phyloP scores from a whole-genome alignment of 192 early-diverging fungal genomes.

The Helicostylum pulchrum region DNA sequence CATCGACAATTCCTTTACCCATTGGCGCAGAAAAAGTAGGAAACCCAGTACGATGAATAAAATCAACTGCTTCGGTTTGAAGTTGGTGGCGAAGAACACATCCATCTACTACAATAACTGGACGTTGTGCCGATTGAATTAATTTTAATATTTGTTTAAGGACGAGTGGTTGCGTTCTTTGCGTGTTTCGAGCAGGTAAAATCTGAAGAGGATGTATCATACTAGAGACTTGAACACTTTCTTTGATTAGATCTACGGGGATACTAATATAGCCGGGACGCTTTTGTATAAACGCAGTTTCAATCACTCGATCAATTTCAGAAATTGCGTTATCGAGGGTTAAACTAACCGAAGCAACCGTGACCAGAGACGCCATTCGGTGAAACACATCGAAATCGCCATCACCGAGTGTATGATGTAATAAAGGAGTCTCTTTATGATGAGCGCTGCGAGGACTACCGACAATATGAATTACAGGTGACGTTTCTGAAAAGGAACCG shows the following conservation, averaged over 20 bases:
- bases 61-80: slow-evolving; percentile 26
- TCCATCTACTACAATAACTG: slow-evolving; percentile 44
- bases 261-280: slow-evolving; percentile 39
- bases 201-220: slow-evolving; percentile 6
- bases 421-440: slow-evolving; percentile 36
- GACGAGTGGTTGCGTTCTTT: slow-evolving; percentile 27
- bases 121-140: slow-evolving; percentile 34
- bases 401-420: slow-evolving; percentile 52
- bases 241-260: slow-evolving; percentile 37
- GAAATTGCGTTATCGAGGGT: slow-evolving; percentile 27
- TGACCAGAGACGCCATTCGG: slow-evolving; percentile 39
- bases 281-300: background rate
- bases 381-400: slow-evolving; percentile 44
- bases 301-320: slow-evolving; percentile 42
- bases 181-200: background rate
- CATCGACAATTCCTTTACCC: slow-evolving; percentile 42
- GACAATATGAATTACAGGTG: slow-evolving; percentile 50
- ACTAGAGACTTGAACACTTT: background rate
- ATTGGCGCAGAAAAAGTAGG: slow-evolving; percentile 41
- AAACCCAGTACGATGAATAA: slow-evolving; percentile 38
- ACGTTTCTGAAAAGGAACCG: slow-evolving; percentile 44
- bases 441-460: slow-evolving; percentile 44
- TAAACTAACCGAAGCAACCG: slow-evolving; percentile 37
- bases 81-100: slow-evolving; percentile 37
- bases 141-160: slow-evolving; percentile 30